Evolutionary conservation across 306 rosid species (phyloP).

Genomic region (Sechiopsis laciniata): DNA sequence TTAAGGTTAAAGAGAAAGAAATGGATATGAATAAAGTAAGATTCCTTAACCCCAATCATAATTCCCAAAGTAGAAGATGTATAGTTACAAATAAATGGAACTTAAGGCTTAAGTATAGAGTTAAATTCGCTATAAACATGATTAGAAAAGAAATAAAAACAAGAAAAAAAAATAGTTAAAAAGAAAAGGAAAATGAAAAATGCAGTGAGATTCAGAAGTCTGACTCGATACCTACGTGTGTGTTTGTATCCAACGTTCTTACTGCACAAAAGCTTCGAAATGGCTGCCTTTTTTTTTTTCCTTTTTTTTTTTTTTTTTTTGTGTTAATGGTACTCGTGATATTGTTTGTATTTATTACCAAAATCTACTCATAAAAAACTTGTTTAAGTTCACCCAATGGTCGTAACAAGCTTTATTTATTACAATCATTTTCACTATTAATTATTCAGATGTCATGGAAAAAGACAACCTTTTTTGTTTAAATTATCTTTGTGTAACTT

Average conservation of each 20-base stretch:
- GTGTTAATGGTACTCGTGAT: too few species aligned
- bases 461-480: too few species aligned
- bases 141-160: neutral
- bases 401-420: too few species aligned
- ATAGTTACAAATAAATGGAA: too few species aligned
- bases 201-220: neutral
- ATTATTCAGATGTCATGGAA: too few species aligned
- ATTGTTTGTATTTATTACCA: too few species aligned
- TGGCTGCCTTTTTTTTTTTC: neutral
- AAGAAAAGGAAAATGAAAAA: neutral
- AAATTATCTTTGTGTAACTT: too few species aligned
- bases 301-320: too few species aligned
- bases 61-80: neutral
- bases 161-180: neutral
- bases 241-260: neutral
- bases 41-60: neutral
- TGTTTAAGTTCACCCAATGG: too few species aligned
- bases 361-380: too few species aligned
- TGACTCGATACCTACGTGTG: constrained; percentile 20
- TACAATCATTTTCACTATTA: too few species aligned
- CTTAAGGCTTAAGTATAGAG: neutral
- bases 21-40: neutral
- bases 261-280: neutral
- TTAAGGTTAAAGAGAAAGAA: too few species aligned
- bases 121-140: neutral